These are phyloP conservation scores for Exserohilum rostratum DNA, from an alignment of 2,329 filamentous ascomycete genomes.

Conservation along the genomic window DNA sequence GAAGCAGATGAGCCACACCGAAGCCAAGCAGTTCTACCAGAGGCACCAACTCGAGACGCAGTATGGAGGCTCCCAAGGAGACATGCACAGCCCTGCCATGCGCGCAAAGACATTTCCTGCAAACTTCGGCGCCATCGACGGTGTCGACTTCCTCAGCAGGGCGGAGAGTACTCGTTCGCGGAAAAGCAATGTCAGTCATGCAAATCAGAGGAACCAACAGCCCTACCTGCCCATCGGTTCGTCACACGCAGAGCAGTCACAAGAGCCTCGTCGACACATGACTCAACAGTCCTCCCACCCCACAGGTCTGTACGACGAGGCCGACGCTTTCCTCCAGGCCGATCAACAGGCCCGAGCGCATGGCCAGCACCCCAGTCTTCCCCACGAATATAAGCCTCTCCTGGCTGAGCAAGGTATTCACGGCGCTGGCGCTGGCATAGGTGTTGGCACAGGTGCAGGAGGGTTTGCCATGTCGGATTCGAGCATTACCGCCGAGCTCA, in stretches of 20 bases:
- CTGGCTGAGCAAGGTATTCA: constrained; percentile 62
- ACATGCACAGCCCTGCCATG: constrained; percentile 50
- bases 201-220: constrained; percentile 32
- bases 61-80: constrained; percentile 49
- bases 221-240: constrained; percentile 33
- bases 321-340: constrained; percentile 51
- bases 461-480: constrained; percentile 75
- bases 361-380: constrained; percentile 56
- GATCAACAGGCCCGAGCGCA: constrained; percentile 58
- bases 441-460: constrained; percentile 65
- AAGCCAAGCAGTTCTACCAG: constrained; percentile 96
- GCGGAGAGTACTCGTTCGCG: constrained; percentile 52
- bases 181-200: constrained; percentile 46
- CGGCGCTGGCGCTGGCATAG: constrained; percentile 64
- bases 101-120: constrained; percentile 54
- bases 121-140: constrained; percentile 47
- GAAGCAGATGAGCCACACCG: constrained; percentile 90
- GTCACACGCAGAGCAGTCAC: constrained; percentile 41
- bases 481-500: constrained; percentile 82
- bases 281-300: constrained; percentile 20
- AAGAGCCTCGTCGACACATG: constrained; percentile 29
- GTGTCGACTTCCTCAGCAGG: constrained; percentile 42
- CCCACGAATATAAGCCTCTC: constrained; percentile 63
- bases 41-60: constrained; percentile 73
- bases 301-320: constrained; percentile 17